Evolutionary conservation across 1,284 basidiomycete genomes (phyloP), one percentile per base, ranked within the genome.

Genomic region (Cutaneotrichosporon mucoides): DNA sequence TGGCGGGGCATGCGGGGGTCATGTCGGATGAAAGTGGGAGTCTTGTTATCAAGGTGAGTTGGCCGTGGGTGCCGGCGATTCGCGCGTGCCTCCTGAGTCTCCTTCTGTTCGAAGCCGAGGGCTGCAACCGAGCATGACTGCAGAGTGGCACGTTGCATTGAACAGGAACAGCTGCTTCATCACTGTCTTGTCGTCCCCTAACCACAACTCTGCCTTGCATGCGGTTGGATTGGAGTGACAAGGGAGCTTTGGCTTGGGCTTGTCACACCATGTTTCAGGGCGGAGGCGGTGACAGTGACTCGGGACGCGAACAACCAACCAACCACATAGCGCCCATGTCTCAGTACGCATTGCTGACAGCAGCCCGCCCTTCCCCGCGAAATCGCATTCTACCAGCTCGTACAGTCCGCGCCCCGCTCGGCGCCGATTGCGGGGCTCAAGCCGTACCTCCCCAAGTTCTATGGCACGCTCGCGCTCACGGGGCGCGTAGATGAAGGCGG

Each of bases 1-100:
- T 97, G 41, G 94, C 90, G 16, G 94, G 94, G 0, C 94, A 98
- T 72, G 79, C 84, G 10, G 88, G 87, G 42, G 85, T 97, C 35
- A 81, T 86, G 61, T 82, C 85, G 8, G 86, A 86, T 35, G 86
- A 86, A 61, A 89, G 89, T 66, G 88, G 87, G 8, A 85, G 84
- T 3, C 82, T 93, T 33, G 81, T 98, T 54, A 88, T 96, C 81
- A 97, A 98, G 65, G 76, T 76, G 47, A 16, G 70, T 68, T 9
- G 4, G 37, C 6, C 16, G 3, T n/a, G 34, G 5, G 7, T n/a
- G 13, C 12, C 13, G 41, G 33, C 24, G 2, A 5, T 40, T 33
- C 9, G 16, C 51, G 15, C 7, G 24, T 5, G 16, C 16, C 6
- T 12, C 33, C 6, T 44, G 9, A 8, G 34, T 33, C 13, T 37